phyloP scores from a whole-genome alignment of 2,329 filamentous ascomycete genomes.

The Pleurostoma richardsiae region DNA sequence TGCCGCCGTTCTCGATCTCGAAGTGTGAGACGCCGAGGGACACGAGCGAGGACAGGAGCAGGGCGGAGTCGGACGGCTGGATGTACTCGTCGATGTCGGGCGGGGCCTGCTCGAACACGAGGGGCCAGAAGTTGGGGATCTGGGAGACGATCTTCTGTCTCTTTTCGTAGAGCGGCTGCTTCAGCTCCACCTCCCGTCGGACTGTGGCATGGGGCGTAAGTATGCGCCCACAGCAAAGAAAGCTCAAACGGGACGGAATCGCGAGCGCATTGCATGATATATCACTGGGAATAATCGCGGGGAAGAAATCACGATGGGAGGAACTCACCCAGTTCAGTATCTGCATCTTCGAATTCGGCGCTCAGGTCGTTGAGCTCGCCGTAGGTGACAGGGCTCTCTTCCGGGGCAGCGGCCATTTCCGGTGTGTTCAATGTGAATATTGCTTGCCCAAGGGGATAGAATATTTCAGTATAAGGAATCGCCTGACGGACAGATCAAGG shows the following conservation, averaged over 20 bases:
- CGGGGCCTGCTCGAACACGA: constrained; percentile 84
- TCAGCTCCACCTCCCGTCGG: constrained; percentile 65
- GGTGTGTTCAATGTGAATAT: too few species aligned
- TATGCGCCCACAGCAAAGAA: not conserved
- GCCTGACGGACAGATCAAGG: too few species aligned
- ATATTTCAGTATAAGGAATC: too few species aligned
- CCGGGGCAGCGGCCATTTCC: constrained; percentile 10
- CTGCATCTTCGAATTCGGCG: constrained; percentile 76
- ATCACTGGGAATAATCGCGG: not conserved
- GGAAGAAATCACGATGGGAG: not conserved
- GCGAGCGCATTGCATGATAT: not conserved
- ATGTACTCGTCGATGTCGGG: constrained; percentile 85
- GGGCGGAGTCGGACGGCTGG: constrained; percentile 69
- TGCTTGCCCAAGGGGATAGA: too few species aligned
- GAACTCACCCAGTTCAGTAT: constrained; percentile 74
- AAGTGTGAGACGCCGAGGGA: constrained; percentile 73
- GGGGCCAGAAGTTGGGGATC: constrained; percentile 90
- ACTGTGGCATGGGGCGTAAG: constrained; percentile 40
- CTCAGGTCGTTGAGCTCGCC: constrained; percentile 77
- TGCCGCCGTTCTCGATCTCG: constrained; percentile 59
- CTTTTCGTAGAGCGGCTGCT: constrained; percentile 68
- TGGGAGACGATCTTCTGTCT: constrained; percentile 64
- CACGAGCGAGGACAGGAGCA: constrained; percentile 65
- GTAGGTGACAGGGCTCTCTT: constrained; percentile 52
- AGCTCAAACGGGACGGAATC: constrained; percentile 1